phyloP scores from a whole-genome alignment of 2,329 filamentous ascomycete species.

The Chrysoporthe austroafricana region DNA sequence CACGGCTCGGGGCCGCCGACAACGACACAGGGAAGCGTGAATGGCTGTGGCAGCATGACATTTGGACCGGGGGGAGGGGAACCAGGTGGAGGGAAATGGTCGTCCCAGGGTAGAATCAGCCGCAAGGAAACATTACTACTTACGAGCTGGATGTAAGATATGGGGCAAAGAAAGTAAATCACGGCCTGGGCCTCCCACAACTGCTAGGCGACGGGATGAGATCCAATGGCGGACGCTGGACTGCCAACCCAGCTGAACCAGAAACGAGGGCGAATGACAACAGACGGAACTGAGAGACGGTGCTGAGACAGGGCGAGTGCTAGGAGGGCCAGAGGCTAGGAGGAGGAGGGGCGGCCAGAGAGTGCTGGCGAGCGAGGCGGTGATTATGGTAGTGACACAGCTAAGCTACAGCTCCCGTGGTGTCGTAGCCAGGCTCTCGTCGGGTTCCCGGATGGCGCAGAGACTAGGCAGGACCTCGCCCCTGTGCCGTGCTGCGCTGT shows the following conservation, averaged over 20 bases:
- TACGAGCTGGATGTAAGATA: neutral
- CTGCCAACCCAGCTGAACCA: conserved; percentile 1
- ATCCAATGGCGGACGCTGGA: conserved; percentile 15
- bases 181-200: conserved; percentile 1
- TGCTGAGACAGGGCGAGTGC: conserved; percentile 17
- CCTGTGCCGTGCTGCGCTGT: conserved; percentile 4
- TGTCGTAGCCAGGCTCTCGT: neutral
- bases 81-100: neutral
- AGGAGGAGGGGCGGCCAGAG: neutral
- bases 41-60: neutral
- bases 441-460: conserved; percentile 17
- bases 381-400: conserved; percentile 22
- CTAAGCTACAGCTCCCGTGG: conserved; percentile 15
- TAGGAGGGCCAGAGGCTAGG: conserved; percentile 14
- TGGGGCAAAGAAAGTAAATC: conserved; percentile 12
- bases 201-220: conserved; percentile 4
- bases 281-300: conserved; percentile 5
- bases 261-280: conserved; percentile 5
- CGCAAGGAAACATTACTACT: neutral
- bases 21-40: neutral
- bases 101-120: neutral
- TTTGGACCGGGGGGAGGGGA: neutral
- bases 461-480: neutral
- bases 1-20: neutral
- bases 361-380: conserved; percentile 16